Percentiles rank a stretch among this genome's conserved stretches.
These are phyloP conservation scores for Wallacemonas sp. DNA, from an alignment of 208 protist species.

Conservation along the genomic window DNA sequence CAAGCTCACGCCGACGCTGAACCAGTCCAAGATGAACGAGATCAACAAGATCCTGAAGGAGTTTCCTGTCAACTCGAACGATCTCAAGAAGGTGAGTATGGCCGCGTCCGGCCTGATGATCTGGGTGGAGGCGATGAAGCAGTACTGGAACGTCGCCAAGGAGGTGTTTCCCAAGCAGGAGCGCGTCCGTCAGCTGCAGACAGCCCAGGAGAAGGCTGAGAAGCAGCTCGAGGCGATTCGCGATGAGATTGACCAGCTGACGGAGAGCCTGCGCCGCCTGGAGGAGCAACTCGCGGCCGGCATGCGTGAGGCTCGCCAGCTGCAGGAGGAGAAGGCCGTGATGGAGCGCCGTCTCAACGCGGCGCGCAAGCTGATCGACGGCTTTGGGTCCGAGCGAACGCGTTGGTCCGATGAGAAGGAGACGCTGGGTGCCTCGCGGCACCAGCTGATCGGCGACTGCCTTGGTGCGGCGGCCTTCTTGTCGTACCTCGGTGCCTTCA, in stretches of 20 bases:
- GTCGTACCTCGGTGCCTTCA: conserved; percentile 98
- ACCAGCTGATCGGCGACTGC: conserved; percentile 97
- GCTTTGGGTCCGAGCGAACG: conserved; percentile 96
- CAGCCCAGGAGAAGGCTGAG: conserved; percentile 90
- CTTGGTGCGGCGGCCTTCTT: conserved; percentile 97
- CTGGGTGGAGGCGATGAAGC: conserved; percentile 98
- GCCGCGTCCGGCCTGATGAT: conserved; percentile 95
- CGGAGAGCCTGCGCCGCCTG: conserved; percentile 90
- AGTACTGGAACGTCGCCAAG: conserved; percentile 97
- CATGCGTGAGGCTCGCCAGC: conserved; percentile 89
- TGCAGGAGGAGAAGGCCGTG: conserved; percentile 91
- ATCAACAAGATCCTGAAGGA: conserved; percentile 95
- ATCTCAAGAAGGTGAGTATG: conserved; percentile 90
- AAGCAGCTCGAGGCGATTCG: conserved; percentile 77
- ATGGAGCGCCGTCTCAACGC: conserved; percentile 96
- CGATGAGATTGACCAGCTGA: conserved; percentile 92
- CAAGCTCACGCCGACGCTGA: conserved; percentile 86
- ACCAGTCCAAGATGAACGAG: conserved; percentile 93
- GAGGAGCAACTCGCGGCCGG: conserved; percentile 91
- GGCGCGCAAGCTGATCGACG: conserved; percentile 96
- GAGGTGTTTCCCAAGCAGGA: conserved; percentile 97
- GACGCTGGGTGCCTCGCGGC: conserved; percentile 79
- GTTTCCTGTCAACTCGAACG: conserved; percentile 90
- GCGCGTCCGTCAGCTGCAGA: conserved; percentile 93
- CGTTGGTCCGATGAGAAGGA: conserved; percentile 96